Evolutionary conservation across 352 stramenopile species (phyloP).

Genomic region (Pythium graminicola): DNA sequence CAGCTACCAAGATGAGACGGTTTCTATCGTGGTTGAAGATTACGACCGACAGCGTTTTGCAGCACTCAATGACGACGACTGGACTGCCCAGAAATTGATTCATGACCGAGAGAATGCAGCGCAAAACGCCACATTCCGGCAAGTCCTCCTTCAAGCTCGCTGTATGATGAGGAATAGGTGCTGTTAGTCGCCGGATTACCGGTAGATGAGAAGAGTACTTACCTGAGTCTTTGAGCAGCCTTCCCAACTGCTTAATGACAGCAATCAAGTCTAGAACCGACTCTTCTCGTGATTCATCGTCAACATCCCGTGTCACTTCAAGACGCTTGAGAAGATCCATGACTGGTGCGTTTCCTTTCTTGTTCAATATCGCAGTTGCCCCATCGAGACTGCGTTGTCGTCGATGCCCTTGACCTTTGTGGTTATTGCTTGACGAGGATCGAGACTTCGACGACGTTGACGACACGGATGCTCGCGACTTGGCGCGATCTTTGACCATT

Average conservation of each 20-base stretch:
- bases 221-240: conserved; percentile 47
- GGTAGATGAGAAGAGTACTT: background rate
- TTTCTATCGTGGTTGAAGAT: conserved; percentile 78
- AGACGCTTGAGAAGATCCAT: conserved; percentile 37
- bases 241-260: conserved; percentile 40
- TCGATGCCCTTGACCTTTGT: conserved; percentile 17
- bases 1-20: conserved; percentile 56
- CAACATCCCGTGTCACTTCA: conserved; percentile 17
- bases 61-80: conserved; percentile 69
- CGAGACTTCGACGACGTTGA: conserved; percentile 1
- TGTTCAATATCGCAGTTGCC: conserved; percentile 27
- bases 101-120: conserved; percentile 59
- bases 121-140: conserved; percentile 53
- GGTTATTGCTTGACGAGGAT: background rate
- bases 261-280: conserved; percentile 31
- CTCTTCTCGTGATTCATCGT: conserved; percentile 16
- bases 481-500: conserved; percentile 12
- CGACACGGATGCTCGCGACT: conserved; percentile 7
- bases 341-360: conserved; percentile 35
- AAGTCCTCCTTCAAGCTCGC: conserved; percentile 71
- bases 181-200: background rate
- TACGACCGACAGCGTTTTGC: conserved; percentile 66
- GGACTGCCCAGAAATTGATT: conserved; percentile 38
- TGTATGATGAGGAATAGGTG: background rate
- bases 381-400: conserved; percentile 49